Evolutionary conservation across 169 alveolate species (phyloP), one percentile per base, ranked within the genome.

Genomic region (Pseudocohnilembus persalinus): DNA sequence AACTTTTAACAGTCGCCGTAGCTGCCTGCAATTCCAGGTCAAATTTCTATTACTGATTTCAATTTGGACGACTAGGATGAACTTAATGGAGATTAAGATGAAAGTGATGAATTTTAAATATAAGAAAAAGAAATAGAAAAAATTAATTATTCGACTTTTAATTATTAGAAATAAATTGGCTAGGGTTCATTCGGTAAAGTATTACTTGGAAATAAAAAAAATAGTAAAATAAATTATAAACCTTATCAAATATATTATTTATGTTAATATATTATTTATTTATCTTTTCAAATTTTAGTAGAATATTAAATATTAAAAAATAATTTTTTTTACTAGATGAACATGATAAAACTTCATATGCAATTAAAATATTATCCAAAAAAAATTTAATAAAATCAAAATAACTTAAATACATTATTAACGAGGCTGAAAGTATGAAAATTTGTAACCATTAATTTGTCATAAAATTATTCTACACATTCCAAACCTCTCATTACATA

Each of bases 171-270:
- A 20, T 49, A 11, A 49, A 49, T 49, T 49, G 97, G 97, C 20
- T 84, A 93, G 84, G 97, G 97, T 0, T 90, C 96, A 0, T 95
- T 93, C 83, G 96, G 96, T 4, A 94, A 92, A 89, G 97, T 95
- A 0, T 88, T 94, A 28, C 91, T 93, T 34, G 96, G 92, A 0
- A 35, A 83, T 25, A 90, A 91, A 20, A 88, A 88, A 32, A 76
- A 88, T 0, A 76, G 90, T 24, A 84, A n/a, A n/a, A n/a, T n/a
- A n/a, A n/a, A n/a, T n/a, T n/a, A n/a, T n/a, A n/a, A n/a, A n/a
- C n/a, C n/a, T n/a, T n/a, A n/a, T n/a, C n/a, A n/a, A n/a, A n/a
- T n/a, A n/a, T n/a, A n/a, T n/a, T n/a, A n/a, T n/a, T n/a, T n/a
- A n/a, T n/a, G n/a, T n/a, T n/a, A n/a, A n/a, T n/a, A n/a, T n/a